Evolutionary conservation across 306 rosid genomes (phyloP).

Genomic region (Cucurbita maxima): DNA sequence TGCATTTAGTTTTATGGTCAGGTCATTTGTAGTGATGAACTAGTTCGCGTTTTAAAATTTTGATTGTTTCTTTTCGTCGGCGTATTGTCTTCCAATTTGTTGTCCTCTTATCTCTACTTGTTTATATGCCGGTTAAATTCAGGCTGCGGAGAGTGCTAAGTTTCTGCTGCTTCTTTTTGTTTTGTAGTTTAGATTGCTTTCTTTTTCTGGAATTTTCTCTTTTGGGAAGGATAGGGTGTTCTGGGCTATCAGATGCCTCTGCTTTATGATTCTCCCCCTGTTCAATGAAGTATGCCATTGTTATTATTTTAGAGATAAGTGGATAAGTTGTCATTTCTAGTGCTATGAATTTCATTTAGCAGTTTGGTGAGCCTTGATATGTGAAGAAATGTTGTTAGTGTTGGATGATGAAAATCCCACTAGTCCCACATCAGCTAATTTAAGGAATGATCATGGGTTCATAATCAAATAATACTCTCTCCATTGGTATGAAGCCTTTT

Average conservation of each 20-base stretch:
- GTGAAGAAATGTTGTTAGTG: not conserved
- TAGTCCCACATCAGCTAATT: too few species aligned
- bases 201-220: not conserved
- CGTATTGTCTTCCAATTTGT: not conserved
- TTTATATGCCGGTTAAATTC: not conserved
- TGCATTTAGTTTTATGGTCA: not conserved
- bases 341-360: not conserved
- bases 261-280: not conserved
- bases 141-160: not conserved
- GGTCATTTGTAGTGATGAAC: not conserved
- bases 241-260: not conserved
- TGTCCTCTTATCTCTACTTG: constrained; percentile 2
- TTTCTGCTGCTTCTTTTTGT: not conserved
- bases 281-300: not conserved
- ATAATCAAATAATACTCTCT: too few species aligned
- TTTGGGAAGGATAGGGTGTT: not conserved
- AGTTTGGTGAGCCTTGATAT: not conserved
- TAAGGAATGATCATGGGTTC: too few species aligned
- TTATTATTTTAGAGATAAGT: not conserved
- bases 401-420: too few species aligned
- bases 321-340: not conserved
- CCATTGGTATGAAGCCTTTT: too few species aligned
- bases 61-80: not conserved
- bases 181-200: not conserved
- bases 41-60: not conserved